Evolutionary conservation across 2,329 filamentous ascomycete genomes (phyloP).

Genomic region (Phoma herbarum): DNA sequence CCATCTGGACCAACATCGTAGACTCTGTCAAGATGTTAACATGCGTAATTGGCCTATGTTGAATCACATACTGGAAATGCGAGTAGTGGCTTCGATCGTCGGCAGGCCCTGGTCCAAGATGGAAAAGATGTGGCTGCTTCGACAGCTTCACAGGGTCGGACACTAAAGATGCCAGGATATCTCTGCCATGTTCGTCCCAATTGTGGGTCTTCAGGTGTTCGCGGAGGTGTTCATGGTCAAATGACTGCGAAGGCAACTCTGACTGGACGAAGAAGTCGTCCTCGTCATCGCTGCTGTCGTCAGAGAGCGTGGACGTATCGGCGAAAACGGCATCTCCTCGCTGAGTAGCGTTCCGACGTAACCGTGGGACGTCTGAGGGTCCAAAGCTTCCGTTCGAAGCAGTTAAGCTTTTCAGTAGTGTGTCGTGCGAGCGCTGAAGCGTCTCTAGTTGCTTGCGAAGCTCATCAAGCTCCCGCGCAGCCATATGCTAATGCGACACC

Average conservation of each 20-base stretch:
- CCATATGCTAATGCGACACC: slow-evolving; percentile 30
- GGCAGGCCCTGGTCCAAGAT: slow-evolving; percentile 51
- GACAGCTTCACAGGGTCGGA: slow-evolving; percentile 56
- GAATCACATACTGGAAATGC: slow-evolving; percentile 56
- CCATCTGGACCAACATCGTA: slow-evolving; percentile 64
- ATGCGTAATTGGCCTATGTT: not conserved
- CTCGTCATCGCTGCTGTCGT: slow-evolving; percentile 48
- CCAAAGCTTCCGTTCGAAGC: slow-evolving; percentile 40
- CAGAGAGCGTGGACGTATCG: slow-evolving; percentile 47
- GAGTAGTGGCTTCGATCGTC: slow-evolving; percentile 56
- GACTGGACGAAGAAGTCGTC: slow-evolving; percentile 52
- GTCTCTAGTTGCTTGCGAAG: slow-evolving; percentile 46
- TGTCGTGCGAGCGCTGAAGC: slow-evolving; percentile 45
- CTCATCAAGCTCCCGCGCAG: slow-evolving; percentile 41
- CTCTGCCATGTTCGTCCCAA: slow-evolving; percentile 54
- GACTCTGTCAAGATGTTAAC: slow-evolving; percentile 42
- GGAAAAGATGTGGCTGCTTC: slow-evolving; percentile 55
- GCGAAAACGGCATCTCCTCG: slow-evolving; percentile 42
- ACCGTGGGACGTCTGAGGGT: slow-evolving; percentile 33
- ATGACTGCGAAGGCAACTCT: slow-evolving; percentile 51
- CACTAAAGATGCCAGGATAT: slow-evolving; percentile 55
- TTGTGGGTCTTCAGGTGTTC: slow-evolving; percentile 55
- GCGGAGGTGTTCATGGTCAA: slow-evolving; percentile 56
- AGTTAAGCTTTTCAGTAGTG: slow-evolving; percentile 41
- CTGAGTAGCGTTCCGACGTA: slow-evolving; percentile 35